Percentiles rank a stretch among this genome's conserved stretches.
Evolutionary conservation across 148 eudicot species (phyloP).

Genomic region (Rhododendron williamsianum): DNA sequence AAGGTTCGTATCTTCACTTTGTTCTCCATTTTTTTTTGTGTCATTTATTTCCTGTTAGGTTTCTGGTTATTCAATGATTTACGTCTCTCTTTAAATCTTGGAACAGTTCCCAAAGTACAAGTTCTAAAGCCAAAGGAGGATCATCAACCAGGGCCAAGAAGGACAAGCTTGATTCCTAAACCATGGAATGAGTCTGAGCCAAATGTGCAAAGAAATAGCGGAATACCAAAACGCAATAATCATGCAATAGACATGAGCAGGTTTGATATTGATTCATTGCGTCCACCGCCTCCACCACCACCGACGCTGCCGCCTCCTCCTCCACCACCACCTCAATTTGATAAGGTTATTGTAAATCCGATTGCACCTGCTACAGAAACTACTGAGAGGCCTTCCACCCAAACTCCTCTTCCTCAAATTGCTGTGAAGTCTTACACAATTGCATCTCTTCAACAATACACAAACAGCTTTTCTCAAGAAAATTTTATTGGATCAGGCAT

Average conservation of each 20-base stretch:
- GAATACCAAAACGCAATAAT: conserved; percentile 41
- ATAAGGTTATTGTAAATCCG: conserved; percentile 53
- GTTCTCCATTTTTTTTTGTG: background rate
- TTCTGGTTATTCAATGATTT: conserved; percentile 4
- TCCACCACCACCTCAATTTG: conserved; percentile 36
- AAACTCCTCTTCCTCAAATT: conserved; percentile 45
- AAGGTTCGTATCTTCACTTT: conserved; percentile 32
- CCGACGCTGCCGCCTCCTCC: conserved; percentile 40
- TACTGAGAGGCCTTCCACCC: conserved; percentile 33
- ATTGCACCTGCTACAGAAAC: conserved; percentile 32
- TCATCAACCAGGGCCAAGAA: conserved; percentile 38
- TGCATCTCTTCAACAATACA: conserved; percentile 90
- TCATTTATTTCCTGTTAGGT: background rate
- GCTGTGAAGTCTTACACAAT: conserved; percentile 75
- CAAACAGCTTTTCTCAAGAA: conserved; percentile 93
- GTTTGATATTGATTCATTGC: conserved; percentile 56
- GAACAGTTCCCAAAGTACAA: conserved; percentile 45
- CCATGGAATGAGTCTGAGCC: conserved; percentile 37
- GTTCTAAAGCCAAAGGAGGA: conserved; percentile 45
- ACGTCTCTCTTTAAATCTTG: conserved; percentile 6
- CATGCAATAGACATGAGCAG: conserved; percentile 37
- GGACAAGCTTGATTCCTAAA: conserved; percentile 32
- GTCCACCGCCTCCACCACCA: conserved; percentile 56
- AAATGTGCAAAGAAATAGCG: conserved; percentile 33
- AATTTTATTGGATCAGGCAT: conserved; percentile 81